Evolutionary conservation across 306 rosid genomes (phyloP).

Genomic region (Myrica gale): DNA sequence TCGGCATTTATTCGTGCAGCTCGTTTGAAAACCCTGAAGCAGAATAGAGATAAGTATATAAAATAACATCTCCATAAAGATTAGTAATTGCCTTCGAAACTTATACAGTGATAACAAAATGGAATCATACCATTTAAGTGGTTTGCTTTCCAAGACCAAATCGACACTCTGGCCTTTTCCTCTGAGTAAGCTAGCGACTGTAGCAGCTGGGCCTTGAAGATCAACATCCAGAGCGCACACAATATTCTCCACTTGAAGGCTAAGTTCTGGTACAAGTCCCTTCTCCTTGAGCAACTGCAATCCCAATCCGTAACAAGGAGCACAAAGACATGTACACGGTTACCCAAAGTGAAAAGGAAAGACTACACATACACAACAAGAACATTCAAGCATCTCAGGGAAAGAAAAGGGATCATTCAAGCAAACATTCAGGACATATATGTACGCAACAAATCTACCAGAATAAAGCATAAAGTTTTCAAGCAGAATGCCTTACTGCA

Average conservation of each 20-base stretch:
- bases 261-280: conserved; percentile 72
- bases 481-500: background rate
- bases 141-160: conserved; percentile 91
- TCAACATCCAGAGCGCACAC: conserved; percentile 84
- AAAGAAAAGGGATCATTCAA: background rate
- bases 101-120: conserved; percentile 8
- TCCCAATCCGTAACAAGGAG: background rate
- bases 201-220: conserved; percentile 88
- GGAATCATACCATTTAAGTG: conserved; percentile 72
- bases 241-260: conserved; percentile 57
- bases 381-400: background rate
- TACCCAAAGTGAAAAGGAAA: background rate
- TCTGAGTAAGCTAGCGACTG: conserved; percentile 75
- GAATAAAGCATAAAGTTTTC: background rate
- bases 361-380: background rate
- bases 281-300: conserved; percentile 88
- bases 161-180: conserved; percentile 76
- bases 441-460: background rate
- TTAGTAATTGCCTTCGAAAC: background rate
- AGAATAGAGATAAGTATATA: conserved; percentile 10
- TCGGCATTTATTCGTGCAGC: conserved; percentile 71
- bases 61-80: conserved; percentile 20
- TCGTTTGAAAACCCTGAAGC: conserved; percentile 76
- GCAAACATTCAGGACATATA: conserved; percentile 3
- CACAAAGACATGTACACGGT: background rate